phyloP scores from a whole-genome alignment of 2,329 filamentous ascomycete species.

The Pestalotiopsis sp. region DNA sequence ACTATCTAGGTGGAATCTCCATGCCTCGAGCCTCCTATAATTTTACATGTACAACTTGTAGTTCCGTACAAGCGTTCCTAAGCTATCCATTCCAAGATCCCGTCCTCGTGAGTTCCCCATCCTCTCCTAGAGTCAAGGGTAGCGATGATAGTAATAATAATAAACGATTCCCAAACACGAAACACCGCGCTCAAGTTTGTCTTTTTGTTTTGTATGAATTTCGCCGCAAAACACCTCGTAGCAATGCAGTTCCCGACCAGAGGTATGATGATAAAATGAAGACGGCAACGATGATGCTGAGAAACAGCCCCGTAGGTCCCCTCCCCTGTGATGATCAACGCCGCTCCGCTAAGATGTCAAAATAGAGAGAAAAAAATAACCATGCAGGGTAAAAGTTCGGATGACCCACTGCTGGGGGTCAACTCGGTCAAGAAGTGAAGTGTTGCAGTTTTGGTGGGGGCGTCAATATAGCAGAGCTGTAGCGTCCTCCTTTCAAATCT shows the following conservation, averaged over 20 bases:
- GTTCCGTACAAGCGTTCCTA: neutral
- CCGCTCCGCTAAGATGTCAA: slow-evolving; percentile 6
- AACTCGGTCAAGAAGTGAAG: slow-evolving; percentile 7
- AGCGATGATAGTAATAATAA: neutral
- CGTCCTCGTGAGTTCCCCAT: neutral
- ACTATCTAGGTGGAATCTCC: neutral
- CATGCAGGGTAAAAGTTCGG: slow-evolving; percentile 3
- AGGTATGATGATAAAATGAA: neutral
- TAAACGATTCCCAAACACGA: neutral
- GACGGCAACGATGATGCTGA: neutral
- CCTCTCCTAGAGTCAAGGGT: neutral
- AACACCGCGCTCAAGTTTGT: slow-evolving; percentile 4
- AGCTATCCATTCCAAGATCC: neutral
- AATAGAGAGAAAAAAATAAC: neutral
- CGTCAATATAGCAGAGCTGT: neutral
- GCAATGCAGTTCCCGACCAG: slow-evolving; percentile 1
- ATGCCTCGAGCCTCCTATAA: neutral
- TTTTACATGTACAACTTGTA: neutral
- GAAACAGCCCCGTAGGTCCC: neutral
- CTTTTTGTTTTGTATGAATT: neutral
- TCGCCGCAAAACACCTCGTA: slow-evolving; percentile 2
- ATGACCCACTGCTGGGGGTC: neutral
- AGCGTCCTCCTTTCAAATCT: slow-evolving; percentile 21
- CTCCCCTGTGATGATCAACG: slow-evolving; percentile 8
- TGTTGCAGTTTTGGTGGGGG: neutral